Conservation (phyloP, 345 rosid genomes). For the Salix udensis region DNA sequence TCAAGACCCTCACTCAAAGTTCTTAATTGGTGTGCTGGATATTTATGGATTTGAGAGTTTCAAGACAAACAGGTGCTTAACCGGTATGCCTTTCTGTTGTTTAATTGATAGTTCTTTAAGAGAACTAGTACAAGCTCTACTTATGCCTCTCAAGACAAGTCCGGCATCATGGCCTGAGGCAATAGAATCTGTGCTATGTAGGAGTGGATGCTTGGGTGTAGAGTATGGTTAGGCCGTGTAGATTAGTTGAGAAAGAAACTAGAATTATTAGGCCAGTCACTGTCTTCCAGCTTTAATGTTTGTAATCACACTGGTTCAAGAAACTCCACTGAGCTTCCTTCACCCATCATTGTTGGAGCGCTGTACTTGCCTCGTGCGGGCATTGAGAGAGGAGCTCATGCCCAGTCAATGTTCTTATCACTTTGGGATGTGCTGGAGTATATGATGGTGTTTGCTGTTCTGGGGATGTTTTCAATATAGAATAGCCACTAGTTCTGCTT, state of each 20-base stretch:
- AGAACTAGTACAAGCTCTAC: constrained; percentile 16
- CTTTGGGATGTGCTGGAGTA: neutral
- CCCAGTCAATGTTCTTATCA: neutral
- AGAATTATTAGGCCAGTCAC: neutral
- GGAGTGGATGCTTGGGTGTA: neutral
- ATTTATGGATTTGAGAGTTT: constrained; percentile 99
- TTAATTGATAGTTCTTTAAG: constrained; percentile 31
- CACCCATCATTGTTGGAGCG: neutral
- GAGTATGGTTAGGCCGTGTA: neutral
- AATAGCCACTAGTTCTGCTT: neutral
- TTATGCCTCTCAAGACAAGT: constrained; percentile 19
- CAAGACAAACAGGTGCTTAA: constrained; percentile 99
- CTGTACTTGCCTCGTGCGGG: neutral
- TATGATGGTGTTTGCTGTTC: neutral
- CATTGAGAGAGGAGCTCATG: neutral
- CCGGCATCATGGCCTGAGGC: constrained; percentile 12
- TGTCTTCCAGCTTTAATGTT: constrained; percentile 2
- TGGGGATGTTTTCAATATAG: neutral
- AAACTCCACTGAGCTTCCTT: neutral
- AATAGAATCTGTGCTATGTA: neutral
- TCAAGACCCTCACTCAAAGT: constrained; percentile 88
- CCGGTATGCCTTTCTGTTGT: constrained; percentile 60
- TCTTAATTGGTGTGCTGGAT: constrained; percentile 92
- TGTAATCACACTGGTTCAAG: neutral
- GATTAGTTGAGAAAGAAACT: neutral